Evolutionary conservation across 2,329 filamentous ascomycete genomes (phyloP).

Genomic region (Paraphaeosphaeria minitans): DNA sequence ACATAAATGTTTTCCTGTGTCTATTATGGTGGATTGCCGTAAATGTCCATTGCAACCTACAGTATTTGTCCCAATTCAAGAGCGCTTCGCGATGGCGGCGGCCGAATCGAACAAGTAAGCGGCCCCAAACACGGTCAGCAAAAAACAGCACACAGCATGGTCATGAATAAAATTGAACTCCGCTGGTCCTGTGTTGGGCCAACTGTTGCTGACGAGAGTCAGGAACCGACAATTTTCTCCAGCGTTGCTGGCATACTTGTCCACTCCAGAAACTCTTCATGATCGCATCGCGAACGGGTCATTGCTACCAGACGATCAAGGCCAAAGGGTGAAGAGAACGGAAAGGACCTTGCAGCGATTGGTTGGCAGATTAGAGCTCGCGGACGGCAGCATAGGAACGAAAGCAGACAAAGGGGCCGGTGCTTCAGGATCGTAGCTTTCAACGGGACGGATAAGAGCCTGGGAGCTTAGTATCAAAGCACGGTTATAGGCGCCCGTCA

Average conservation of each 20-base stretch:
- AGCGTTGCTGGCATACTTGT: conserved; percentile 8
- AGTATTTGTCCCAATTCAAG: not conserved
- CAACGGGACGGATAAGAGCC: not conserved
- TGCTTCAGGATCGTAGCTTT: not conserved
- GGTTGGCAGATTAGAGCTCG: not conserved
- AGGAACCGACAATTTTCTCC: not conserved
- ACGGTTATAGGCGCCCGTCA: not conserved
- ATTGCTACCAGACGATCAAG: not conserved
- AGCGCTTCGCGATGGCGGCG: not conserved
- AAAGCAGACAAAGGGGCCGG: not conserved
- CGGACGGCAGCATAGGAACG: not conserved
- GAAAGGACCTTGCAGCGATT: conserved; percentile 1
- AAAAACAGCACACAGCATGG: too few species aligned
- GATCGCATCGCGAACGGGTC: conserved; percentile 8
- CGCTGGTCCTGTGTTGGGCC: not conserved
- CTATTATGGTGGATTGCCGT: not conserved
- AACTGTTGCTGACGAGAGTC: not conserved
- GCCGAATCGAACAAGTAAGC: not conserved
- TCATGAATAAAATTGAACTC: too few species aligned
- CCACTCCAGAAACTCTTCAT: conserved; percentile 8
- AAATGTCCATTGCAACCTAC: not conserved
- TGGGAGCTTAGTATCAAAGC: not conserved
- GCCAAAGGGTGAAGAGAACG: not conserved
- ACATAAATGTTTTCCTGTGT: not conserved
- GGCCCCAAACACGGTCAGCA: too few species aligned